Conservation (phyloP, 2,329 filamentous ascomycete species). For the Samsoniella hepiali region DNA sequence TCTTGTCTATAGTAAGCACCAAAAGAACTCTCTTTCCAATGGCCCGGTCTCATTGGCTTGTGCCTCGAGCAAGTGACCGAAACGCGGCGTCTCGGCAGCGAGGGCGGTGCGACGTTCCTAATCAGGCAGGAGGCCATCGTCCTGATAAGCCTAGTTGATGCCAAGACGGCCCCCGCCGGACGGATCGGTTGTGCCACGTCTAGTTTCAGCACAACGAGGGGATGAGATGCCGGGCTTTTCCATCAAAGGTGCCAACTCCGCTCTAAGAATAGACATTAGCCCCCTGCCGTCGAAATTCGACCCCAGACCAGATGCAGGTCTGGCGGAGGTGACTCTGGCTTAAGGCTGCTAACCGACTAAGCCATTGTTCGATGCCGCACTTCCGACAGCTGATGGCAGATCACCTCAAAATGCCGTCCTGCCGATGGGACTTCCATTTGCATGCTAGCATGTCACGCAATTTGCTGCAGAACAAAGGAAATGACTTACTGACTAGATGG, state of each 20-base stretch:
- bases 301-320: neutral
- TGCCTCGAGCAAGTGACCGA: neutral
- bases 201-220: neutral
- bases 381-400: slow-evolving; percentile 7
- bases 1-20: neutral
- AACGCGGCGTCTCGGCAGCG: neutral
- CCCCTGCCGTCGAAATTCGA: neutral
- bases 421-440: slow-evolving; percentile 1
- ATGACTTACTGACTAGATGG: neutral
- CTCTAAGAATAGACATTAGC: neutral
- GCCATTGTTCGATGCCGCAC: slow-evolving; percentile 1
- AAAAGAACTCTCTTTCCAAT: neutral
- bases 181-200: neutral
- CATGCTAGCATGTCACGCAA: neutral
- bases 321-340: neutral
- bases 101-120: neutral
- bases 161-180: slow-evolving; percentile 9
- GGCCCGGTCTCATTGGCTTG: neutral
- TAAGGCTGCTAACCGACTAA: neutral
- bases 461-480: neutral
- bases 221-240: neutral
- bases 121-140: slow-evolving; percentile 3
- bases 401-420: neutral
- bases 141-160: slow-evolving; percentile 4
- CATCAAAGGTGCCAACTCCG: neutral